Evolutionary conservation across 2,329 filamentous ascomycete genomes (phyloP), one percentile per base, ranked within the genome.

Genomic region (Leptographium procerum): DNA sequence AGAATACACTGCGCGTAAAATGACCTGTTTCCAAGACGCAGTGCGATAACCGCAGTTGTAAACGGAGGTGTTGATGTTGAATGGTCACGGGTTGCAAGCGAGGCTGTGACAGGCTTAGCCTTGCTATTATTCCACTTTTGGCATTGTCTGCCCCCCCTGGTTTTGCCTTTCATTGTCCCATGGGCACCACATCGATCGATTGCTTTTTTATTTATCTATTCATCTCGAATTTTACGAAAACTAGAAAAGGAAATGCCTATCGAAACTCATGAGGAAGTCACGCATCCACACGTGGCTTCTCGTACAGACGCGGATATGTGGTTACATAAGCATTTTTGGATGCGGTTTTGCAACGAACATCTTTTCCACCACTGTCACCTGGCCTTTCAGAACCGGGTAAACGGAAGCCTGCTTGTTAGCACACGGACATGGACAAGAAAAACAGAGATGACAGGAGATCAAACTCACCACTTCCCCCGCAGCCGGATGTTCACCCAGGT

Each of bases 401-500:
- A 73, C 29, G 70, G 70, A 34, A 72, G 66, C 70, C 70, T 72
- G 51, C 7, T 4, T 22, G 13, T 3, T 33, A 33, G n/a, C 36
- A 51, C 10, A 33, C 28, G 2, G 47, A 36, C 16, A 10, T n/a
- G 28, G 26, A 24, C 40, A 52, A 57, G 52, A 53, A 29, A 13
- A 19, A 40, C 3, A 31, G 19, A 40, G 43, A 22, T 13, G 34
- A 36, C 33, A 16, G 19, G 31, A n/a, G 14, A 2, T 11, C 14
- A 13, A 40, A 70, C 83, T 71, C 70, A 91, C 89, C 89, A 94
- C 76, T 94, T 94, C 31, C 89, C 89, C 65, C 86, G 82, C 66
- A 91, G 68, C 3, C 88, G 91, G 64, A 96, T 95, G 65, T 91
- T 84, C 4, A 87, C 90, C 90, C 90, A 96, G 8, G 86, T 78